Evolutionary conservation across 208 protist species (phyloP).

Genomic region (Leishmania tarentolae): DNA sequence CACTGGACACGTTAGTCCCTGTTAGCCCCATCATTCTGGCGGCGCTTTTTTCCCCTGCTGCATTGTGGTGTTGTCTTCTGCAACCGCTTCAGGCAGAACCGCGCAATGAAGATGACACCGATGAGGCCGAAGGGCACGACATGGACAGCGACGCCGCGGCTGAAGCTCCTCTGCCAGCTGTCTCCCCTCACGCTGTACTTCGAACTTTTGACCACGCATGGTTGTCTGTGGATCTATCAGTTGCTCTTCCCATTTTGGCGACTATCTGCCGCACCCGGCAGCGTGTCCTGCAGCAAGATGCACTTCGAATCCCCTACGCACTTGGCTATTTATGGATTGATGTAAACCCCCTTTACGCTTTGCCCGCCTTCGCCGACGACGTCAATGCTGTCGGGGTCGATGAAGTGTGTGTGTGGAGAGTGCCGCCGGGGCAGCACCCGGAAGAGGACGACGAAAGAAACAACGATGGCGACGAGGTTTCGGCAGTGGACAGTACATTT

Average conservation of each 20-base stretch:
- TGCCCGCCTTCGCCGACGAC: constrained; percentile 18
- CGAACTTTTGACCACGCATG: constrained; percentile 40
- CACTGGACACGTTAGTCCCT: constrained; percentile 47
- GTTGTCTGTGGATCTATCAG: constrained; percentile 50
- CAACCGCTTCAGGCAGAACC: constrained; percentile 32
- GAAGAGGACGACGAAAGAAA: constrained; percentile 1
- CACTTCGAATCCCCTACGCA: constrained; percentile 55
- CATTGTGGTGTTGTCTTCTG: constrained; percentile 64
- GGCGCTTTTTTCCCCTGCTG: constrained; percentile 52
- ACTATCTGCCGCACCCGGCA: constrained; percentile 57
- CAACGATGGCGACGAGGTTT: not conserved
- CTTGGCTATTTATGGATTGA: constrained; percentile 50
- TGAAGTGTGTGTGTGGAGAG: constrained; percentile 24
- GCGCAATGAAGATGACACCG: not conserved
- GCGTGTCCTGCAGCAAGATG: constrained; percentile 42
- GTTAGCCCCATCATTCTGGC: constrained; percentile 76
- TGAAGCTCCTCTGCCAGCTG: not conserved
- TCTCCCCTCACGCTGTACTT: constrained; percentile 17
- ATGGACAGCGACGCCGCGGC: not conserved
- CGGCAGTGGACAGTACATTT: not conserved
- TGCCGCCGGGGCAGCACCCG: constrained; percentile 9
- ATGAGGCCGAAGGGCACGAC: constrained; percentile 1
- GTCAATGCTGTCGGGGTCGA: not conserved
- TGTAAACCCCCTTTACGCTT: constrained; percentile 68
- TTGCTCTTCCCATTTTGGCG: constrained; percentile 59